phyloP scores from a whole-genome alignment of 2,329 filamentous ascomycete species.

The Sporothrix schenckii region DNA sequence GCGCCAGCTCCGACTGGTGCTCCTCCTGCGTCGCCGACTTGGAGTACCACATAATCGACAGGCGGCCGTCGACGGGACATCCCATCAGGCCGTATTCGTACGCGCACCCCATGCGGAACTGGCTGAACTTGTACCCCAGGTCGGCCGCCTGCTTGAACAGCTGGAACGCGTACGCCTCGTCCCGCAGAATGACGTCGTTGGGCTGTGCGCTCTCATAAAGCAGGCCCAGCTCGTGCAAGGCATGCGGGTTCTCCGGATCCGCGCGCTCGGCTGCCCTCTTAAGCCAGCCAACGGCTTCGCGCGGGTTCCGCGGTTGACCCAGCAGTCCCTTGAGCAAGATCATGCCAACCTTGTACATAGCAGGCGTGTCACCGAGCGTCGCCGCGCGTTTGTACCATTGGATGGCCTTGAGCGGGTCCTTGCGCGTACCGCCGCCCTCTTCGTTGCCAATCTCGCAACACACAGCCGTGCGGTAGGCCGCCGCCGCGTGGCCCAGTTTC shows the following conservation, averaged over 20 bases:
- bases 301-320: constrained; percentile 79
- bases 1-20: constrained; percentile 84
- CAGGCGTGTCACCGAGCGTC: constrained; percentile 83
- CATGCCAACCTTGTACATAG: constrained; percentile 99
- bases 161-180: constrained; percentile 78
- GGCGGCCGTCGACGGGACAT: constrained; percentile 77
- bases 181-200: constrained; percentile 74
- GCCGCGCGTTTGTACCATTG: constrained; percentile 98
- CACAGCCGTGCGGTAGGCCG: constrained; percentile 91
- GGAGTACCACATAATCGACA: constrained; percentile 93
- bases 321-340: constrained; percentile 90
- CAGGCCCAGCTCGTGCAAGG: constrained; percentile 82
- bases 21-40: constrained; percentile 89
- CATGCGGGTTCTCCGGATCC: constrained; percentile 88
- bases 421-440: constrained; percentile 88
- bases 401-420: constrained; percentile 89
- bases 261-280: constrained; percentile 89
- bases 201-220: constrained; percentile 65
- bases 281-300: constrained; percentile 88
- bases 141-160: constrained; percentile 85
- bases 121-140: constrained; percentile 91
- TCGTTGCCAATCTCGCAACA: constrained; percentile 97
- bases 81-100: constrained; percentile 89
- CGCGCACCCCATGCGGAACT: constrained; percentile 83
- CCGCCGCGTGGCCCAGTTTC: constrained; percentile 81